Conservation (phyloP, 2,329 filamentous ascomycete species). For the Paracoccidioides lutzii region DNA sequence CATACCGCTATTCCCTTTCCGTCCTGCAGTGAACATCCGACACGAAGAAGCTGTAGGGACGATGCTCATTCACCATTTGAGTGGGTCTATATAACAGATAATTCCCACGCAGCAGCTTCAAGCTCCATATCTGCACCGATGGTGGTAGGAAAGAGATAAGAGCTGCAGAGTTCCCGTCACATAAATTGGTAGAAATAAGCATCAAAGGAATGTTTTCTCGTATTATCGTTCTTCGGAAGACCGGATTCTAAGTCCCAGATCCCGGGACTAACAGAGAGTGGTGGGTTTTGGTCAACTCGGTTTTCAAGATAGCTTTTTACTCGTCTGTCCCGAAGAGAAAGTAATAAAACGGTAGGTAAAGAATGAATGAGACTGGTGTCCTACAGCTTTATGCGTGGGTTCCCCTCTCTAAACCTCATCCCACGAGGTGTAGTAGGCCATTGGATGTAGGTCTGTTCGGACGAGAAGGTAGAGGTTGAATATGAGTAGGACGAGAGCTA, state of each 20-base stretch:
- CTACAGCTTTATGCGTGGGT: slow-evolving; percentile 15
- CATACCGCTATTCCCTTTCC: not conserved
- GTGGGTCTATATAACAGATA: not conserved
- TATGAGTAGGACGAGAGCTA: not conserved
- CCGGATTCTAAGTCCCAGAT: no score
- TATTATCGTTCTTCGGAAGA: no score
- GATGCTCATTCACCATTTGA: not conserved
- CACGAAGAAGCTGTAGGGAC: not conserved
- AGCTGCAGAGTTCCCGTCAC: not conserved
- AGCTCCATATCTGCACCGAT: not conserved
- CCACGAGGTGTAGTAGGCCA: not conserved
- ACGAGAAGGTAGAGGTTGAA: slow-evolving; percentile 6
- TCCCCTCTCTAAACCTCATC: not conserved
- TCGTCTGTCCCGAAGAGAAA: not conserved
- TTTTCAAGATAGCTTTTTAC: not conserved
- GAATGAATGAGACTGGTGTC: not conserved
- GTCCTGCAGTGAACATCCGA: not conserved
- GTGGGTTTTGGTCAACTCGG: no score
- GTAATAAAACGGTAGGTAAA: not conserved
- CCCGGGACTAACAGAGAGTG: no score
- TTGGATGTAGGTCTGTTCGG: slow-evolving; percentile 4
- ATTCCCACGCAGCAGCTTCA: not conserved
- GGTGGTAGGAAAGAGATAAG: not conserved
- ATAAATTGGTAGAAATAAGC: not conserved
- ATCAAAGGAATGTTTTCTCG: no score